phyloP scores from a whole-genome alignment of 2,329 filamentous ascomycete species.

The Penicillium sp. region DNA sequence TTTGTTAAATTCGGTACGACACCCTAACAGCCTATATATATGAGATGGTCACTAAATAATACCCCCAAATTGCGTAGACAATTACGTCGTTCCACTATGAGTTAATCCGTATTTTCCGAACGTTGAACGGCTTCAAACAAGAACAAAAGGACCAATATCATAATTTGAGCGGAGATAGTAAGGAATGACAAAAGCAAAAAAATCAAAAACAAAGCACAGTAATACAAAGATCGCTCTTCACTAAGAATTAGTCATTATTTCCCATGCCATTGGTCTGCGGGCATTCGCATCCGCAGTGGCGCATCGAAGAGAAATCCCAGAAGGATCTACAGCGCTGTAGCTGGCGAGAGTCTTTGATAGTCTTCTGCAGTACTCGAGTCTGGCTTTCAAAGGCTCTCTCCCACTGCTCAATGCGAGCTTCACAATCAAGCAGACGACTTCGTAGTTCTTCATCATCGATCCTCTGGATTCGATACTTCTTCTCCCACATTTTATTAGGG shows the following conservation, averaged over 20 bases:
- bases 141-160: background rate
- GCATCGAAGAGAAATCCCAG: constrained; percentile 18
- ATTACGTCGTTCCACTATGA: too few relatives aligned
- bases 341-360: constrained; percentile 10
- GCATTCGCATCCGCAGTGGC: constrained; percentile 15
- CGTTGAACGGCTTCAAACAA: too few relatives aligned
- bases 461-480: constrained; percentile 14
- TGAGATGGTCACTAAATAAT: background rate
- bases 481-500: constrained; percentile 8
- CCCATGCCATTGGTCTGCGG: constrained; percentile 3
- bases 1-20: too few relatives aligned
- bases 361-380: constrained; percentile 27
- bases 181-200: background rate
- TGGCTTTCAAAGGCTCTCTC: constrained; percentile 28
- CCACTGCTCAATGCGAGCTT: constrained; percentile 29
- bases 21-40: background rate
- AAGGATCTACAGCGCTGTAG: constrained; percentile 13
- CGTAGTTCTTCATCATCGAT: constrained; percentile 30
- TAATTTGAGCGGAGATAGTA: background rate
- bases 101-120: too few relatives aligned
- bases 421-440: constrained; percentile 33
- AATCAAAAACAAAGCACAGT: too few relatives aligned
- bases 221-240: background rate
- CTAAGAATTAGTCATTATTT: background rate
- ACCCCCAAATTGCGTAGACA: background rate